phyloP scores from a whole-genome alignment of 441 rosid genomes.

The Omphalea diandra region DNA sequence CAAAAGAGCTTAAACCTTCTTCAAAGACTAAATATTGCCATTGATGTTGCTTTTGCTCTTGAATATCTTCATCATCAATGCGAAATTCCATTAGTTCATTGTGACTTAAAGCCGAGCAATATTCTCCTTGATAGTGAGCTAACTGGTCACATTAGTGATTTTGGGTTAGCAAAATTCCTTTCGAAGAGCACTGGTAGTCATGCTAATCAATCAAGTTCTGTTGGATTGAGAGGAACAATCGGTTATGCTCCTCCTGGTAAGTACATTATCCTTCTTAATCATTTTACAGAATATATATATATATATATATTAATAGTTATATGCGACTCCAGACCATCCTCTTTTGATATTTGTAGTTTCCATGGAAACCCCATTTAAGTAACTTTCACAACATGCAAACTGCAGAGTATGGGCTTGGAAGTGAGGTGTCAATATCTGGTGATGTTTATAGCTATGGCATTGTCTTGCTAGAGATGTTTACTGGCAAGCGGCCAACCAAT shows the following conservation, averaged over 20 bases:
- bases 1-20: conserved; percentile 7
- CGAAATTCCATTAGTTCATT: conserved; percentile 19
- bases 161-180: conserved; percentile 31
- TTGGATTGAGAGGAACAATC: conserved; percentile 16
- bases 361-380: neutral
- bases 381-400: too few species aligned
- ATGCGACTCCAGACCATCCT: neutral
- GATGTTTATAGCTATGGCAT: conserved; percentile 32
- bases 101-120: conserved; percentile 21
- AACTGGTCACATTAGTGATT: conserved; percentile 23
- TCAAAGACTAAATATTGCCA: conserved; percentile 28
- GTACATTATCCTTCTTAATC: neutral
- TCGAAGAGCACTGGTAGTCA: neutral
- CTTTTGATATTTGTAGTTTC: neutral
- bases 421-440: conserved; percentile 20
- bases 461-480: conserved; percentile 27
- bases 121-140: conserved; percentile 21
- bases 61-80: conserved; percentile 32
- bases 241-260: conserved; percentile 30
- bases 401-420: conserved; percentile 18
- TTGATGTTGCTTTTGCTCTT: conserved; percentile 29
- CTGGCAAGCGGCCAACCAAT: conserved; percentile 19
- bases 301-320: too few species aligned
- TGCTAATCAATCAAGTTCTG: neutral
- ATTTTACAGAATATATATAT: too few species aligned